These are phyloP conservation scores for Vicia sativa DNA, from an alignment of 306 rosid genomes.

Conservation along the genomic window DNA sequence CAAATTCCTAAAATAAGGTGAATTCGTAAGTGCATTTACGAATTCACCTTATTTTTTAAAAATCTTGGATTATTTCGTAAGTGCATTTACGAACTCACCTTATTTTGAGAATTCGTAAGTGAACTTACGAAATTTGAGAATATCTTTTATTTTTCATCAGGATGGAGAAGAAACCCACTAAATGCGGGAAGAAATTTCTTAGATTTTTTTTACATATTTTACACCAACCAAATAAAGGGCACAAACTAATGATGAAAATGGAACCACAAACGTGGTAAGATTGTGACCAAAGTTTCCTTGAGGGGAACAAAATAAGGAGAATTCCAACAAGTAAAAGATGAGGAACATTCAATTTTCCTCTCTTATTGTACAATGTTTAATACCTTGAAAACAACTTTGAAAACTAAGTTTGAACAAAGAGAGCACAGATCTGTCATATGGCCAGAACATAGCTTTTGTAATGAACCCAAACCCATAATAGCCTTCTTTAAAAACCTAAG, in stretches of 20 bases:
- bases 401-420: slow-evolving; percentile 37
- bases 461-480: slow-evolving; percentile 30
- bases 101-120: too few relatives aligned
- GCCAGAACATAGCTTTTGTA: slow-evolving; percentile 23
- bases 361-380: slow-evolving; percentile 27
- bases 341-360: slow-evolving; percentile 31
- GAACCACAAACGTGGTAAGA: slow-evolving; percentile 7
- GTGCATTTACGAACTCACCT: too few relatives aligned
- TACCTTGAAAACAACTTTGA: slow-evolving; percentile 39
- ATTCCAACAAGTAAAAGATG: slow-evolving; percentile 15
- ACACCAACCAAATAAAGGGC: not conserved
- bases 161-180: too few relatives aligned
- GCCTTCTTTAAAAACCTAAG: slow-evolving; percentile 12
- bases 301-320: slow-evolving; percentile 30
- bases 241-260: not conserved
- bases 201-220: not conserved
- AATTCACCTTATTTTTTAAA: too few relatives aligned
- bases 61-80: too few relatives aligned
- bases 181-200: too few relatives aligned
- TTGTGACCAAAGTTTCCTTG: slow-evolving; percentile 39
- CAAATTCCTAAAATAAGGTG: too few relatives aligned
- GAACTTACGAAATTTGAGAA: too few relatives aligned
- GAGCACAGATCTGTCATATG: slow-evolving; percentile 29
- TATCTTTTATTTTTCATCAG: too few relatives aligned
- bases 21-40: too few relatives aligned